phyloP scores from a whole-genome alignment of 2,329 filamentous ascomycete species.

The Aspergillus pseudoviridinutans region DNA sequence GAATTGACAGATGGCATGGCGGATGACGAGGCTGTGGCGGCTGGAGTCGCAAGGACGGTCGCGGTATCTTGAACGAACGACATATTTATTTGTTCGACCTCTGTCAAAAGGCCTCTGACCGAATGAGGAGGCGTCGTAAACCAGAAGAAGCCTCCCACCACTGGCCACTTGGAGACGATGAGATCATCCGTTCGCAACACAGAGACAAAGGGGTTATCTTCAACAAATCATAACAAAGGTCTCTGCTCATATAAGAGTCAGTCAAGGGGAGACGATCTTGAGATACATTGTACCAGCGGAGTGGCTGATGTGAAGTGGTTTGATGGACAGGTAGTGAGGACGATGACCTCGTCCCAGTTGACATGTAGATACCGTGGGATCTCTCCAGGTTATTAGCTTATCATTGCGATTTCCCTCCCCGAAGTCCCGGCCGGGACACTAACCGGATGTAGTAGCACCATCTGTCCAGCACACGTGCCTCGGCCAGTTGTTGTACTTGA shows the following conservation, averaged over 20 bases:
- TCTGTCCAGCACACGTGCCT: background rate
- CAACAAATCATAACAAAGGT: background rate
- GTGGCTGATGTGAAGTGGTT: background rate
- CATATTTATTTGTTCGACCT: constrained; percentile 13
- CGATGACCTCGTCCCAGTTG: background rate
- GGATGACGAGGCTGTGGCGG: constrained; percentile 11
- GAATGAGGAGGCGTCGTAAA: background rate
- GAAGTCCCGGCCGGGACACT: background rate
- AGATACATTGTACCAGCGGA: background rate
- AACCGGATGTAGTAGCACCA: background rate
- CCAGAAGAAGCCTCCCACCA: background rate
- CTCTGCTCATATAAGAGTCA: background rate
- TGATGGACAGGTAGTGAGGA: background rate
- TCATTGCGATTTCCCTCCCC: background rate
- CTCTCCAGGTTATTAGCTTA: background rate
- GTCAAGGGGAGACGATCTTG: background rate
- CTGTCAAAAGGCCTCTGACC: background rate
- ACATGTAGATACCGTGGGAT: background rate
- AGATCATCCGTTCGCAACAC: constrained; percentile 3
- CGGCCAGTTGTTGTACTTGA: background rate
- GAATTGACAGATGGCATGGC: constrained; percentile 19
- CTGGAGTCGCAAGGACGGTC: constrained; percentile 18
- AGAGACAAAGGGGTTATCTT: constrained; percentile 1
- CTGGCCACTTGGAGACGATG: constrained; percentile 1
- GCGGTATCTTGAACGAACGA: constrained; percentile 18